Evolutionary conservation across 2,329 filamentous ascomycete genomes (phyloP), one percentile per base, ranked within the genome.

Genomic region (Colletotrichum noveboracense): DNA sequence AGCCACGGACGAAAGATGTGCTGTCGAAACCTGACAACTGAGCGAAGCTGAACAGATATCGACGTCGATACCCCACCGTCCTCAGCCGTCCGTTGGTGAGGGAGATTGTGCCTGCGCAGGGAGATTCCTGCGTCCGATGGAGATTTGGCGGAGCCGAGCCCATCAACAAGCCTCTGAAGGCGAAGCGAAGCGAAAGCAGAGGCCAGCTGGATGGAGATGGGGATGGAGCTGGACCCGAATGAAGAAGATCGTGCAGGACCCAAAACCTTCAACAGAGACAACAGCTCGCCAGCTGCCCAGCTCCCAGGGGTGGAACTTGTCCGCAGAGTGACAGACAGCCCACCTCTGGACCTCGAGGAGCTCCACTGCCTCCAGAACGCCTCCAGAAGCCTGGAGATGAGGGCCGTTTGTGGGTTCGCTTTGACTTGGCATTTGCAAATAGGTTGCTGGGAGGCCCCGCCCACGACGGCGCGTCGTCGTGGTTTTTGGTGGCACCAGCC

Each of bases 391-490:
- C 34, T 75, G 64, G 73, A 68, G 64, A 75, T 65, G 62, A 66
- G 56, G 38, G 62, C n/a, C 62, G 62, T 58, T 70, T 62, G 38
- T 61, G 73, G 62, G 34, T 34, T 43, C 62, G 26, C 32, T 43
- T 68, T 58, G 64, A 43, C 73, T 75, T 75, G 73, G 73, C 64
- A 68, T 73, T 75, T 72, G 56, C 73, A 72, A 68, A 72, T 73
- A 68, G 69, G 24, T 73, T 75, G 73, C 69, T 52, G 34, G 8
- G 55, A 67, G 72, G 73, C 55, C 73, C 73, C 72, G 36, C 61
- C 68, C 36, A 38, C 55, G 38, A 66, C 61, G 61, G 72, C 72
- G 68, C 61, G 21, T 68, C 26, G 36, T 58, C 48, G 34, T 48
- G 62, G 52, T 32, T 36, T 65, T 66, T 56, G 30, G 72, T 71